Conservation (phyloP, 176 grass and related monocot genomes). For the Pharus latifolius region DNA sequence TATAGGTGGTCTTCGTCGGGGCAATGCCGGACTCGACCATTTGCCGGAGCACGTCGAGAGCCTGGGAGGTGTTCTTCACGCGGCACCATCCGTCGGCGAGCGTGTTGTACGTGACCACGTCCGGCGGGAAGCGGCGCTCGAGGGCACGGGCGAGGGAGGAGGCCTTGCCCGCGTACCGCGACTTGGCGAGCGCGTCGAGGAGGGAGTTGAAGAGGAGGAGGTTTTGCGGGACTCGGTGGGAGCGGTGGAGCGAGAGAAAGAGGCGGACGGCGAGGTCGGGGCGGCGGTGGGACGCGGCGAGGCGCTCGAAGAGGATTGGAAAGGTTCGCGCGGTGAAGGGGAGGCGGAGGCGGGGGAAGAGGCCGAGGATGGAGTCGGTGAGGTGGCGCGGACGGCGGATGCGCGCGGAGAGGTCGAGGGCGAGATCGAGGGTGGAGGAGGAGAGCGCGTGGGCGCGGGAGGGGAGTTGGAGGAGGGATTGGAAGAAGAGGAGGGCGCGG, state of each 20-base stretch:
- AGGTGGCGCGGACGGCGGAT: slow-evolving; percentile 37
- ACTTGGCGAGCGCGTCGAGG: slow-evolving; percentile 66
- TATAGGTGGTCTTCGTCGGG: slow-evolving; percentile 86
- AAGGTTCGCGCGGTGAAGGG: slow-evolving; percentile 67
- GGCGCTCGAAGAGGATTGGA: slow-evolving; percentile 63
- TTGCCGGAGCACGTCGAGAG: slow-evolving; percentile 59
- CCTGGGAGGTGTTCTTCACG: slow-evolving; percentile 66
- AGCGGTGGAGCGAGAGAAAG: slow-evolving; percentile 75
- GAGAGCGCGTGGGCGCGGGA: slow-evolving; percentile 26
- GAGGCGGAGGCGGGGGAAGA: slow-evolving; percentile 41
- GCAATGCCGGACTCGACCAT: slow-evolving; percentile 74
- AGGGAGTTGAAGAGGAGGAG: slow-evolving; percentile 69
- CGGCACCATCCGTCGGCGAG: slow-evolving; percentile 88
- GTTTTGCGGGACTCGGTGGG: slow-evolving; percentile 45
- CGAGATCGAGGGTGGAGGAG: slow-evolving; percentile 59
- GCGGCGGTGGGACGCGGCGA: slow-evolving; percentile 43
- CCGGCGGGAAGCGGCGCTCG: slow-evolving; percentile 41
- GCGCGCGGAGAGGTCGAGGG: slow-evolving; percentile 69
- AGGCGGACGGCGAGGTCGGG: slow-evolving; percentile 71
- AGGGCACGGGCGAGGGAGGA: slow-evolving; percentile 63
- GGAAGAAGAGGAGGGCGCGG: slow-evolving; percentile 87
- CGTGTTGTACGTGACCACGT: slow-evolving; percentile 71
- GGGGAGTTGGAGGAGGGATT: slow-evolving; percentile 62
- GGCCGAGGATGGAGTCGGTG: slow-evolving; percentile 49
- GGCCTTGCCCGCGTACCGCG: slow-evolving; percentile 60